phyloP scores from a whole-genome alignment of 2,329 filamentous ascomycete species.

The Uncinocarpus reesii region DNA sequence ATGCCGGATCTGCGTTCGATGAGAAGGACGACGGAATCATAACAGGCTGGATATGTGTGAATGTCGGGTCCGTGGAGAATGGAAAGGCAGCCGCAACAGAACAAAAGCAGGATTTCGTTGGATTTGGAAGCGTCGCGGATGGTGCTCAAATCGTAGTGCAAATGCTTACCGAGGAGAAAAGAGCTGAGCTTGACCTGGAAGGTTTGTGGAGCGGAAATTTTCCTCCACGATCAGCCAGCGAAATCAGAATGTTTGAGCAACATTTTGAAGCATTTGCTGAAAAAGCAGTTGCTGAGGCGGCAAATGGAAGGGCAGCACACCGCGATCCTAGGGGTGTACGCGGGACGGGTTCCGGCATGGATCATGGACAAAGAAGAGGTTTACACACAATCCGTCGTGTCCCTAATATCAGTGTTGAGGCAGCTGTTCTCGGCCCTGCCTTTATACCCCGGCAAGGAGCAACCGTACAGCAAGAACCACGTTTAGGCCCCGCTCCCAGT shows the following conservation, averaged over 20 bases:
- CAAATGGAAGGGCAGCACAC: constrained; percentile 19
- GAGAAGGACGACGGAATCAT: constrained; percentile 74
- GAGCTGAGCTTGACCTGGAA: constrained; percentile 57
- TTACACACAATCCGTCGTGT: constrained; percentile 12
- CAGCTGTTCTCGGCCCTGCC: not conserved
- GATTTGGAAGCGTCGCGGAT: constrained; percentile 56
- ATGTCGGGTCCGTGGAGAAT: constrained; percentile 61
- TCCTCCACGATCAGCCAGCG: constrained; percentile 4
- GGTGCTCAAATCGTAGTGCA: constrained; percentile 58
- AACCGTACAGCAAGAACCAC: not conserved
- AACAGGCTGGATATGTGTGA: constrained; percentile 94
- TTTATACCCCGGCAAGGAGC: not conserved
- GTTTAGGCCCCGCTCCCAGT: not conserved
- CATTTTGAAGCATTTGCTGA: constrained; percentile 8
- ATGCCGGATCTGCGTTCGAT: constrained; percentile 47
- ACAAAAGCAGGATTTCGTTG: constrained; percentile 46
- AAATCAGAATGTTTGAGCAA: constrained; percentile 5
- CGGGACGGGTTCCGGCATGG: constrained; percentile 18
- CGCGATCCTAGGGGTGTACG: constrained; percentile 2
- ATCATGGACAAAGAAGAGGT: constrained; percentile 20
- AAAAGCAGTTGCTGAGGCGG: constrained; percentile 16
- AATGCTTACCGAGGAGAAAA: constrained; percentile 61
- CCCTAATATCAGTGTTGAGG: constrained; percentile 9
- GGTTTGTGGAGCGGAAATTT: constrained; percentile 44
- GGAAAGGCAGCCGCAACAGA: constrained; percentile 24